phyloP scores from a whole-genome alignment of 352 stramenopile species.

The Phytophthora megakarya region DNA sequence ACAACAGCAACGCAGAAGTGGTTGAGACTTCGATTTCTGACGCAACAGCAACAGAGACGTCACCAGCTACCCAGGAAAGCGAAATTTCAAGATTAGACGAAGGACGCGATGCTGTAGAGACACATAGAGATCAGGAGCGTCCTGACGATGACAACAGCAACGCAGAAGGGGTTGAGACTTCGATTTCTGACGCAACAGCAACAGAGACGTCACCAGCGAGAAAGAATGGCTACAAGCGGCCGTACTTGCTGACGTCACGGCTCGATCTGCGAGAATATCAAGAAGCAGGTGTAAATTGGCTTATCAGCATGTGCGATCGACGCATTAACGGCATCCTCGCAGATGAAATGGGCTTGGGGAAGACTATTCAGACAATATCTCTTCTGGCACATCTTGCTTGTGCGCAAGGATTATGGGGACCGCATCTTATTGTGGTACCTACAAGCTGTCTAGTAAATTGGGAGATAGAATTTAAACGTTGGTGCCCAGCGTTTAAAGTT shows the following conservation, averaged over 20 bases:
- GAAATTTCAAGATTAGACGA: neutral
- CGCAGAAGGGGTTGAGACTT: conserved; percentile 1
- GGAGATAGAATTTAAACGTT: conserved; percentile 99
- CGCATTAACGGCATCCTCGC: conserved; percentile 99
- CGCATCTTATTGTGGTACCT: conserved; percentile 98
- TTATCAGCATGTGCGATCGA: conserved; percentile 97
- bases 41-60: neutral
- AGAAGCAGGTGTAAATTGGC: conserved; percentile 95
- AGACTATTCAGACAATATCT: conserved; percentile 99
- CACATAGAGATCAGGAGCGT: conserved; percentile 4
- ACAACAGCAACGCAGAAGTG: conserved; percentile 5
- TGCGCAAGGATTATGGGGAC: conserved; percentile 93
- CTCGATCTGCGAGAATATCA: conserved; percentile 80
- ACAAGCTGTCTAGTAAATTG: conserved; percentile 99
- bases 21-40: neutral
- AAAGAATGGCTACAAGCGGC: conserved; percentile 55
- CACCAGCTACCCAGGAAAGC: conserved; percentile 2
- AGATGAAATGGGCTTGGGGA: conserved; percentile 96
- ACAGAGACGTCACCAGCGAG: conserved; percentile 2
- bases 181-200: neutral
- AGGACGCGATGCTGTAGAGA: conserved; percentile 8
- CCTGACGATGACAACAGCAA: conserved; percentile 1
- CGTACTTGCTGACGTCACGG: conserved; percentile 72
- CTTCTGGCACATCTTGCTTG: conserved; percentile 96
- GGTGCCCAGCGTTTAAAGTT: conserved; percentile 96